These are phyloP conservation scores for Daldinia grandis DNA, from an alignment of 495 filamentous ascomycete species.

Conservation along the genomic window DNA sequence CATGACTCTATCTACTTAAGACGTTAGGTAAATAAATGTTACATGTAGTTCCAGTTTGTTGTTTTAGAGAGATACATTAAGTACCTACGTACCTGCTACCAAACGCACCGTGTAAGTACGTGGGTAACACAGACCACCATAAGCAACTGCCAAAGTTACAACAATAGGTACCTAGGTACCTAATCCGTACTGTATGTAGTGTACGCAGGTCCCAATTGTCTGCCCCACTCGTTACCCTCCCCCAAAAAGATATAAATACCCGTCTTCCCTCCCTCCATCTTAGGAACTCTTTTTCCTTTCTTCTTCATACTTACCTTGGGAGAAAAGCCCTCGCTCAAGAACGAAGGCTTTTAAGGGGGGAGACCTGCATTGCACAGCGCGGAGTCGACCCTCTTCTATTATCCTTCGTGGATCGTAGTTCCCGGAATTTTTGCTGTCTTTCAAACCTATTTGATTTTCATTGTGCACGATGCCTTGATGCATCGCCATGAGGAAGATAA, in stretches of 20 bases:
- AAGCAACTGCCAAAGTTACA: not conserved
- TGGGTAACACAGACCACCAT: no score
- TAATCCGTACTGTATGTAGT: no score
- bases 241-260: conserved; percentile 8
- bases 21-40: not conserved
- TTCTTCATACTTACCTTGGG: conserved; percentile 80
- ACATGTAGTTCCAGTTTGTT: no score
- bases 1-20: not conserved
- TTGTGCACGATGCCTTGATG: conserved; percentile 18
- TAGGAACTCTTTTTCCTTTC: conserved; percentile 28
- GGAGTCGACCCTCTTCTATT: conserved; percentile 71
- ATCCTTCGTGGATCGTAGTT: conserved; percentile 59
- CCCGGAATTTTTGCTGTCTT: conserved; percentile 17
- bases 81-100: not conserved
- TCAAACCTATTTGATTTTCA: conserved; percentile 10
- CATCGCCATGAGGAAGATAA: conserved; percentile 35
- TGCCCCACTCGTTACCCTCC: not conserved
- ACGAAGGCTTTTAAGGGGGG: conserved; percentile 65
- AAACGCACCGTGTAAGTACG: no score
- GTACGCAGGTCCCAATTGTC: not conserved
- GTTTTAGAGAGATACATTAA: no score
- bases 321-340: conserved; percentile 66
- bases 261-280: conserved; percentile 8
- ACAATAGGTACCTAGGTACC: no score
- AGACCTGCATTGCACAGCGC: conserved; percentile 83